A percentile compares a stretch with the other conserved stretches of the same genome.
Conservation (phyloP, 2,329 filamentous ascomycete species). For the Aspergillus fructus region DNA sequence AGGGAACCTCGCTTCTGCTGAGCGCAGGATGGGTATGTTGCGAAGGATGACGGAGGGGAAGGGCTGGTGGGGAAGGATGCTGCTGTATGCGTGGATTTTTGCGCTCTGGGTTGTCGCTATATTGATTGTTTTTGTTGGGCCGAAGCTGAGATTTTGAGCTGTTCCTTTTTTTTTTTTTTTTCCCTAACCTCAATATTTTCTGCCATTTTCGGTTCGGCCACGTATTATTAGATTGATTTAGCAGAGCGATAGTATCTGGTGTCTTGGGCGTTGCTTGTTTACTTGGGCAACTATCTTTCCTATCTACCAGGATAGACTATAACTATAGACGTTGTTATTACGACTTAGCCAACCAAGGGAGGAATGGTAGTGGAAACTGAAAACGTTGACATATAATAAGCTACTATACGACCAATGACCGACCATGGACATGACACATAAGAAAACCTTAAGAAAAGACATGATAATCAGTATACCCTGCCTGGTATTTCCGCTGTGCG, state of each 20-base stretch:
- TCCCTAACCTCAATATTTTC: not conserved
- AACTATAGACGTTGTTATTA: not conserved
- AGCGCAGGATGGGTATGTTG: slow-evolving; percentile 73
- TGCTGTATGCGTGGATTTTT: slow-evolving; percentile 81
- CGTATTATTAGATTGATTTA: not conserved
- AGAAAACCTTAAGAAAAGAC: slow-evolving; percentile 30
- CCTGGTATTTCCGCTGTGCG: slow-evolving; percentile 22
- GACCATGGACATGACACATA: slow-evolving; percentile 36
- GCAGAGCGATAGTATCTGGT: not conserved
- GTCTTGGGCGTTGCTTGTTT: slow-evolving; percentile 1
- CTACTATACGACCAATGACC: slow-evolving; percentile 22
- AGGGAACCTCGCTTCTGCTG: slow-evolving; percentile 72
- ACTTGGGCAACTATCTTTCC: not conserved
- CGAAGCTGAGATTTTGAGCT: slow-evolving; percentile 78
- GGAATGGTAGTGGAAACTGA: slow-evolving; percentile 13
- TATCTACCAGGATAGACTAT: not conserved
- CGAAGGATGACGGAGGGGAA: slow-evolving; percentile 80
- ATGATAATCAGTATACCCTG: slow-evolving; percentile 32
- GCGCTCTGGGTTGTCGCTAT: slow-evolving; percentile 76
- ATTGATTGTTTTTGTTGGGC: slow-evolving; percentile 78
- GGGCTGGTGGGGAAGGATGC: slow-evolving; percentile 80
- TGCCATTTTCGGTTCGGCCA: not conserved
- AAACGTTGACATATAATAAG: slow-evolving; percentile 28
- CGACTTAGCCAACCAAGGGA: not conserved
- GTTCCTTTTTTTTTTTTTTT: not conserved